Evolutionary conservation across 805 yeast genomes (phyloP), one percentile per base, ranked within the genome.

Genomic region (Saccharomycopsis schoenii): DNA sequence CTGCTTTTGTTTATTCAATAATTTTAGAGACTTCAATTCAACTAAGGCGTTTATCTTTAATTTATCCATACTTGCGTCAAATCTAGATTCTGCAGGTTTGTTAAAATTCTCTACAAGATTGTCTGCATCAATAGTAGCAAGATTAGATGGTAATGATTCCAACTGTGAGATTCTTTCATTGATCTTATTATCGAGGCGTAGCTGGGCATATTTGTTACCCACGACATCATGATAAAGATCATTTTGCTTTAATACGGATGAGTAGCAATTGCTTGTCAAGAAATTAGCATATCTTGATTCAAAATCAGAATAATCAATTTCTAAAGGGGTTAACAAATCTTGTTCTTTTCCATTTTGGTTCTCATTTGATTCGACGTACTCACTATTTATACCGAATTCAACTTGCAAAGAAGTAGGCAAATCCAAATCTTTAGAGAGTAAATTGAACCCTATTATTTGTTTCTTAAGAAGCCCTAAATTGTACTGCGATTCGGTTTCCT

Each of bases 1-100:
- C 61, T 82, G 83, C 68, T 88, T 88, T 69, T 88, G 96, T 66
- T 84, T 82, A 1, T 87, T 77, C 60, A 88, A 74, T 3, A 87
- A 70, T 66, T 84, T 82, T 62, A 88, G 74, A 1, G 88, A 76
- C 70, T 87, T 88, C 67, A 88, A 74, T 72, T 88, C 96, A 50
- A 88, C 76, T 40, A 88, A 72, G 4, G 90, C 83, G 60, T 77
- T 80, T n/a, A 86, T 70, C 70, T 88, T 88, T 60, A 85, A 71
- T 15, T 77, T 79, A 67, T 87, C 91, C 39, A 77, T 73, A 5
- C 80, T 72, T 19, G 79, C 65, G 59, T 78, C 79, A 56, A 57
- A 61, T 51, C 56, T 61, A 41, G 42, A 34, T n/a, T 40, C 51
- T n/a, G 40, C 57, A 51, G 80, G 74, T 1, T 81, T 72, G 3